These are phyloP conservation scores for Irpex lacteus DNA, from an alignment of 1,284 basidiomycete species.

Conservation along the genomic window DNA sequence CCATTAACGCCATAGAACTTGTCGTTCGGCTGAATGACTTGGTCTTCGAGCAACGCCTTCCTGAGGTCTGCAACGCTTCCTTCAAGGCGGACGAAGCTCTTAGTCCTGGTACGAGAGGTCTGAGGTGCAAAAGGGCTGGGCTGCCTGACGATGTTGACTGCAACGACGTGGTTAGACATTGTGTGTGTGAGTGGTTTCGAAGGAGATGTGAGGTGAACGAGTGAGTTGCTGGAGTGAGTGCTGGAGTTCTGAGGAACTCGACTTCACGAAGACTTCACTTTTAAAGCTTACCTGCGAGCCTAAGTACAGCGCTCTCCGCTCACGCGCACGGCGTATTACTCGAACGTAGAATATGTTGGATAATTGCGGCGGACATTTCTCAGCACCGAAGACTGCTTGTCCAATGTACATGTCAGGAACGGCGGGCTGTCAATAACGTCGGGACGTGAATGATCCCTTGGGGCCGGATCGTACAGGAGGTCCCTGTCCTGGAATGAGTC, in stretches of 20 bases:
- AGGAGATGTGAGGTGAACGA: background rate
- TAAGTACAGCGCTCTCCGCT: background rate
- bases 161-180: background rate
- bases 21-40: background rate
- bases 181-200: background rate
- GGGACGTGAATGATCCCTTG: background rate
- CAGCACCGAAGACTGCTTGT: background rate
- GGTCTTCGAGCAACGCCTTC: background rate
- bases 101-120: background rate
- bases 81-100: background rate
- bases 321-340: background rate
- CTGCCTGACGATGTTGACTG: slow-evolving; percentile 2
- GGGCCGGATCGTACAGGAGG: background rate
- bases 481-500: background rate
- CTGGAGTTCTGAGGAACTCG: background rate
- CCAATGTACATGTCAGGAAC: background rate
- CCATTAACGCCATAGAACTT: slow-evolving; percentile 3
- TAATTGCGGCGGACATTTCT: background rate
- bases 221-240: background rate
- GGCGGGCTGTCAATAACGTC: background rate
- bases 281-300: background rate
- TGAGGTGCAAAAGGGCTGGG: background rate
- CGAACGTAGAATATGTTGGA: no score
- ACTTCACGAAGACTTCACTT: background rate
- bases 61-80: slow-evolving; percentile 5